Conservation (phyloP, 495 filamentous ascomycete species). For the Annulohypoxylon bovei region DNA sequence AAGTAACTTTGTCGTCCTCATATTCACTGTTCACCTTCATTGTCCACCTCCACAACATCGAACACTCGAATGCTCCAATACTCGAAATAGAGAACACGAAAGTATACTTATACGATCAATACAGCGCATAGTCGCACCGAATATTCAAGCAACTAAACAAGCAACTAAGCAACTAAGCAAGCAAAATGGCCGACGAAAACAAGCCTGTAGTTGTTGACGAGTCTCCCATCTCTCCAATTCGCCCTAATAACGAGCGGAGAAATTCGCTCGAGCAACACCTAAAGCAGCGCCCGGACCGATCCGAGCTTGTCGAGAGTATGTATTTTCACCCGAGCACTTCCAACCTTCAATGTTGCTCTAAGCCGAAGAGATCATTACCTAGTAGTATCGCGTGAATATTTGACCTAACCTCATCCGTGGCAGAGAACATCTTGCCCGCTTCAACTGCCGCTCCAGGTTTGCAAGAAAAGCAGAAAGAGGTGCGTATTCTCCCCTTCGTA, state of each 20-base stretch:
- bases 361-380: background rate
- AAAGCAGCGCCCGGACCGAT: constrained; percentile 76
- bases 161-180: background rate
- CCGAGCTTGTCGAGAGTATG: constrained; percentile 88
- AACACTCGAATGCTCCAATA: too few relatives aligned
- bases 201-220: constrained; percentile 61
- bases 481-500: constrained; percentile 28
- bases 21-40: background rate
- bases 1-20: background rate
- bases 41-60: background rate
- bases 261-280: constrained; percentile 91
- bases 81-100: too few relatives aligned
- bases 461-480: constrained; percentile 78
- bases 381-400: too few relatives aligned
- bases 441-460: constrained; percentile 78
- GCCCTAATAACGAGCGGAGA: constrained; percentile 68
- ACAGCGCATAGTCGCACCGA: too few relatives aligned
- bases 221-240: constrained; percentile 72
- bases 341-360: constrained; percentile 7
- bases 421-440: constrained; percentile 83
- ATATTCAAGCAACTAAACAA: background rate
- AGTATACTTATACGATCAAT: too few relatives aligned
- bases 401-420: background rate
- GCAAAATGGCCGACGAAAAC: constrained; percentile 54
- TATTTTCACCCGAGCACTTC: constrained; percentile 51